These are phyloP conservation scores for Candida sp. DNA, from an alignment of 1,139 yeast genomes.

Conservation along the genomic window DNA sequence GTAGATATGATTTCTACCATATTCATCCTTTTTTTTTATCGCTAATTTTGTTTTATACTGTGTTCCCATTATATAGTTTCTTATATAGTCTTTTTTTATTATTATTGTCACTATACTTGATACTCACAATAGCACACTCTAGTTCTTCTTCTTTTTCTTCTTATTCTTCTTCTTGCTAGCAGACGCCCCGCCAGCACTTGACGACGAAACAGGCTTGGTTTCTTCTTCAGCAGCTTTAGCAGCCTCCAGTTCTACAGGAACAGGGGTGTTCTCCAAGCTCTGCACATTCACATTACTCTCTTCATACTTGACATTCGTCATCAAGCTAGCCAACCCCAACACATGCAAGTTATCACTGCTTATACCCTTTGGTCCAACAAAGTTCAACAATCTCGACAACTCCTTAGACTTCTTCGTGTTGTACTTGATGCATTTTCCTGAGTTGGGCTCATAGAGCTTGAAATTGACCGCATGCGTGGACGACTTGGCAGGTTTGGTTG, in stretches of 20 bases:
- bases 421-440: conserved; percentile 70
- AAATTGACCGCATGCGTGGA: conserved; percentile 49
- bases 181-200: conserved; percentile 5
- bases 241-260: conserved; percentile 11
- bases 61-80: background rate
- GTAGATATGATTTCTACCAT: background rate
- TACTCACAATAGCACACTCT: conserved; percentile 9
- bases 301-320: conserved; percentile 45
- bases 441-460: conserved; percentile 72
- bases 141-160: conserved; percentile 29
- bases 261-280: conserved; percentile 12
- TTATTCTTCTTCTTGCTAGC: conserved; percentile 25
- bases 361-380: conserved; percentile 87
- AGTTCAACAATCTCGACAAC: conserved; percentile 75
- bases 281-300: conserved; percentile 17
- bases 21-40: background rate
- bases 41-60: conserved; percentile 1
- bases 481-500: background rate
- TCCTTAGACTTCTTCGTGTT: conserved; percentile 74
- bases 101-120: background rate
- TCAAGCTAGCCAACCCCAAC: conserved; percentile 44
- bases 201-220: conserved; percentile 4
- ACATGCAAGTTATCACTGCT: conserved; percentile 28
- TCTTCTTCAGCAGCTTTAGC: conserved; percentile 4
- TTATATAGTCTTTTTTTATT: background rate